Evolutionary conservation across 495 filamentous ascomycete species (phyloP).

Genomic region (Delitschia confertaspora): DNA sequence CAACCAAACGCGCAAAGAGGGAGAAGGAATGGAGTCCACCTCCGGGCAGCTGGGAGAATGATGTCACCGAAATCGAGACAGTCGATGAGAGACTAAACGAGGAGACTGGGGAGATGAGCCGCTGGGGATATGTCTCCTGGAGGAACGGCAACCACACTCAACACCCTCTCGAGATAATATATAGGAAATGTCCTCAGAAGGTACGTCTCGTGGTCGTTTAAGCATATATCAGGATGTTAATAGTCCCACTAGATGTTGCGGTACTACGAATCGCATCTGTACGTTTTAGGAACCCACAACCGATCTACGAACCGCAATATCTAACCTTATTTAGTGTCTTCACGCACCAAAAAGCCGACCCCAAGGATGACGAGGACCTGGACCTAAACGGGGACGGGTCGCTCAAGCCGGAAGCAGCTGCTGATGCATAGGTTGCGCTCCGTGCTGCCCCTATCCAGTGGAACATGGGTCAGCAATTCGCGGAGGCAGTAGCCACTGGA

Average conservation of each 20-base stretch:
- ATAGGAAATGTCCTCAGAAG: slow-evolving; percentile 39
- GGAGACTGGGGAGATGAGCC: slow-evolving; percentile 32
- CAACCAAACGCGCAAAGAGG: slow-evolving; percentile 17
- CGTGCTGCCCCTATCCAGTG: no score
- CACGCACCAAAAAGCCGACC: not conserved
- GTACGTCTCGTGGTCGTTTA: slow-evolving; percentile 5
- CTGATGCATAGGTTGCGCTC: no score
- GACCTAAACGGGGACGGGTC: no score
- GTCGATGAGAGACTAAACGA: slow-evolving; percentile 38
- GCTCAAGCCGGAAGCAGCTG: no score
- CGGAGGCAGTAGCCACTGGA: no score
- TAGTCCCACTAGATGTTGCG: slow-evolving; percentile 27
- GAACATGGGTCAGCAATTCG: no score
- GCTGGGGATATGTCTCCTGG: slow-evolving; percentile 50
- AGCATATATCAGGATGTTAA: not conserved
- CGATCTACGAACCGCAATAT: no score
- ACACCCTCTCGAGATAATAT: slow-evolving; percentile 30
- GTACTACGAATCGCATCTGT: slow-evolving; percentile 38
- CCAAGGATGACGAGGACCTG: no score
- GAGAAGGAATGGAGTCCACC: slow-evolving; percentile 42
- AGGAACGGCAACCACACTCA: slow-evolving; percentile 39
- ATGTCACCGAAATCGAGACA: slow-evolving; percentile 48
- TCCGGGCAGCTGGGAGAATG: slow-evolving; percentile 48
- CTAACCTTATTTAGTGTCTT: no score
- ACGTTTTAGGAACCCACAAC: no score